Evolutionary conservation across 2,329 filamentous ascomycete species (phyloP), one percentile per base, ranked within the genome.

Genomic region (Penicillium fuscoglaucum): DNA sequence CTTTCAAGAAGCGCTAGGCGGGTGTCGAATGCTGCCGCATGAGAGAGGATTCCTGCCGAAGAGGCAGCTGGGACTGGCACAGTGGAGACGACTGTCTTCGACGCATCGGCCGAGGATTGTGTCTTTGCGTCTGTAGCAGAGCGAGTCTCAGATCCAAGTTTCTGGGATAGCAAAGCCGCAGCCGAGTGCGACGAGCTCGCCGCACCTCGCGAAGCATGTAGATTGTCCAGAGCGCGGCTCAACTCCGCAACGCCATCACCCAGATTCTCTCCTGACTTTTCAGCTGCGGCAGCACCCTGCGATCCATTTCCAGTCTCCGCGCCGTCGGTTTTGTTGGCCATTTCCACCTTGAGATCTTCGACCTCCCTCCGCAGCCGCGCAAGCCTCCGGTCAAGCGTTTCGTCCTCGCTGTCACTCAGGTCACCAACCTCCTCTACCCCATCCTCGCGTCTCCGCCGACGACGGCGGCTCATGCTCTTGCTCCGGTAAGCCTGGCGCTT

Each of bases 11-110:
- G 79, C 3, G 88, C 80, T 21, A 99, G 84, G 6, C 95, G 86
- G 31, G 85, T 83, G 71, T 98, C 93, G 68, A 99, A 97, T 62
- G 95, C 90, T 26, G 93, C 90, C 7, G 91, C 89, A 73, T 92
- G 90, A 35, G 87, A 86, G 37, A 97, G 81, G 28, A 90, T 50
- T 76, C 82, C 45, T 80, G 87, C 33, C 4, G 72, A 61, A 6
- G 70, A 44, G 24, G 65, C 46, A 45, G 50, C 48, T 40, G 61
- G 47, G 2, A 52, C 39, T 1, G 60, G 47, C 28, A 58, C 53
- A 15, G 62, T 43, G 15, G 63, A 56, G 52, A 61, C 56, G 52
- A 61, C 56, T 37, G 61, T 48, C 7, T 58, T 55, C 15, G 58
- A 51, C 26, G 55, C 50, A 3, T 62, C 54, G 6, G 44, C 15